Base-by-base conservation (phyloP, 306 rosid genomes). In the Benincasa hispida region DNA sequence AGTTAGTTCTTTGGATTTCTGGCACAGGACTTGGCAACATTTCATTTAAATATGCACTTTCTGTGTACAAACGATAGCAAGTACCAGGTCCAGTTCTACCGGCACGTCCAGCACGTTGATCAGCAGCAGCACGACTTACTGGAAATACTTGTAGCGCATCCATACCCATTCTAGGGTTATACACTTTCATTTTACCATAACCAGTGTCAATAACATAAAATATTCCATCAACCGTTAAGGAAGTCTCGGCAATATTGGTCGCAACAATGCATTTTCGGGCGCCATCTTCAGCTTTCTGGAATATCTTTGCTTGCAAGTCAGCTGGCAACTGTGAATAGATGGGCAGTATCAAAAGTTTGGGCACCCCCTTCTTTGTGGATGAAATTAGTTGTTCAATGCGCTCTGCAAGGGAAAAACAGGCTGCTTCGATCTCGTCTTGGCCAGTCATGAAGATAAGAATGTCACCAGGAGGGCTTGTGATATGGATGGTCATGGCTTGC, bases 11-110 rank as follows among this genome's bases (percentile, higher is more conserved):
- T 79, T 94, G 98, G 72, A 94, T 94, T 87, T 94, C 98, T 27
- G 98, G 98, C 80, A 94, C 97, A 75, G 98, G 93, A 76, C 96
- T 89, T n/a, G 86, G 78, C 73, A 94, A 83, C 96, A 94, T 83
- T 81, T 94, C 97, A 76, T 91, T 91, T 50, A 90, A 78, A 85
- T 94, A 94, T 32, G 98, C 98, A 82, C 78, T 92, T 80, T 94
- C 96, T 0, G 98, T 94, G 72, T 88, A 94, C 79, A 94, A 68
- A 27, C 98, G 88, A 77, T 91, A 94, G 81, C 98, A 94, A 12
- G 97, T 94, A 32, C 98, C 98, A 25, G 98, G 98, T 63, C 98
- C 98, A 27, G 98, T 94, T 89, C 98, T 87, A 83, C 98, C 98
- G 55, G 98, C 98, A 75, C 98, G 92, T 70, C 98, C 98, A 68